These are phyloP conservation scores for Moricandia moricandioides DNA, from an alignment of 345 rosid genomes.

Conservation along the genomic window DNA sequence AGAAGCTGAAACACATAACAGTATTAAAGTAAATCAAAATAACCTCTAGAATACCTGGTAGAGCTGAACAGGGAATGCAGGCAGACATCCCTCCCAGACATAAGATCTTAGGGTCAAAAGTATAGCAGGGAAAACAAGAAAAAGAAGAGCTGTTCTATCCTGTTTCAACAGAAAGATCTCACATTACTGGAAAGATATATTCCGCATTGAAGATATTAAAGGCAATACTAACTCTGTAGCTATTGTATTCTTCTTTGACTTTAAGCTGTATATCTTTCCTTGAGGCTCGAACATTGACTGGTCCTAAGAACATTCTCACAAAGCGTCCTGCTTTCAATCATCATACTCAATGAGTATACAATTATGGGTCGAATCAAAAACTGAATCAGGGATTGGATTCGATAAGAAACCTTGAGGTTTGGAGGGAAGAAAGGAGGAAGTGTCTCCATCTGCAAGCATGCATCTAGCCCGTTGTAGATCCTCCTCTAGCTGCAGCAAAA, in stretches of 20 bases:
- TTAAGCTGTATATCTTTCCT: conserved; percentile 86
- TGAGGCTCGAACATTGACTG: conserved; percentile 87
- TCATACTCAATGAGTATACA: neutral
- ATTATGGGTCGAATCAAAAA: neutral
- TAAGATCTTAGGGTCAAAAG: conserved; percentile 70
- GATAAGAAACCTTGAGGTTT: conserved; percentile 56
- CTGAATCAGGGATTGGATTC: conserved; percentile 9
- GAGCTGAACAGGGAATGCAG: conserved; percentile 92
- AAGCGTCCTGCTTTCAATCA: conserved; percentile 43
- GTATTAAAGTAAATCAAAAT: neutral
- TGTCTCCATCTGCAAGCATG: conserved; percentile 74
- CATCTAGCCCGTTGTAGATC: conserved; percentile 79
- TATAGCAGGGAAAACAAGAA: conserved; percentile 80
- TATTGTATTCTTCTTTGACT: conserved; percentile 98
- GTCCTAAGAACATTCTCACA: conserved; percentile 86
- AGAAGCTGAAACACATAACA: neutral
- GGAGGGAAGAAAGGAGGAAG: conserved; percentile 72
- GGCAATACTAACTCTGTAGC: conserved; percentile 62
- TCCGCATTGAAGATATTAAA: neutral
- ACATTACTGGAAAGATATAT: neutral
- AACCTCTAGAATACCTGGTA: conserved; percentile 59
- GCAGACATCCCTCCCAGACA: conserved; percentile 90
- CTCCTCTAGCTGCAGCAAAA: conserved; percentile 57
- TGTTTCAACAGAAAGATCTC: conserved; percentile 34
- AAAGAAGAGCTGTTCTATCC: conserved; percentile 94